phyloP scores from a whole-genome alignment of 495 filamentous ascomycete genomes.

The Emericellopsis terricola region DNA sequence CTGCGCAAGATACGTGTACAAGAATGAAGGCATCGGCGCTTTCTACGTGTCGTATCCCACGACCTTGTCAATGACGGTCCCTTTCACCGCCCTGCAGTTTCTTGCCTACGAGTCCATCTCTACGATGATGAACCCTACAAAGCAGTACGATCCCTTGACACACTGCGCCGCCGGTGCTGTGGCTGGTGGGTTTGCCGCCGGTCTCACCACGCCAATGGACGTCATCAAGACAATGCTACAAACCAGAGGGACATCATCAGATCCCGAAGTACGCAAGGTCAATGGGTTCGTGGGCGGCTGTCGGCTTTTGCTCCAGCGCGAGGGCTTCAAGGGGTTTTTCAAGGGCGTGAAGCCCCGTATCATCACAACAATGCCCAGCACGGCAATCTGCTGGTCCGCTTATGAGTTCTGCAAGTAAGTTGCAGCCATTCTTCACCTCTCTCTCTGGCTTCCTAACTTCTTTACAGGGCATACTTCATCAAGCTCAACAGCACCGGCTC shows the following conservation, averaged over 20 bases:
- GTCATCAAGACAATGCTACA: conserved; percentile 96
- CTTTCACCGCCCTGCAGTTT: conserved; percentile 92
- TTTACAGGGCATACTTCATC: conserved; percentile 36
- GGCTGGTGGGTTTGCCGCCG: conserved; percentile 85
- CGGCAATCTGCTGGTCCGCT: conserved; percentile 92
- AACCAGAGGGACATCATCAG: conserved; percentile 66
- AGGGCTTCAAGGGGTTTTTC: conserved; percentile 78
- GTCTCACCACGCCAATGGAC: conserved; percentile 85
- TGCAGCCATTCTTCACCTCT: neutral
- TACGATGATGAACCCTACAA: conserved; percentile 73
- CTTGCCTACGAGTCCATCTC: conserved; percentile 94
- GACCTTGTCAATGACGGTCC: conserved; percentile 94
- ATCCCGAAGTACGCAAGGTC: conserved; percentile 68
- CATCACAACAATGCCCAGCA: conserved; percentile 94
- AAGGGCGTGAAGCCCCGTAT: conserved; percentile 82
- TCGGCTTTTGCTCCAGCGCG: conserved; percentile 62
- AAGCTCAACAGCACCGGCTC: conserved; percentile 20
- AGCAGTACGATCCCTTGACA: conserved; percentile 74
- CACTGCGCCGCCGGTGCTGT: conserved; percentile 85
- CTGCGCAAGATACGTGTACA: conserved; percentile 76
- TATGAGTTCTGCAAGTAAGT: conserved; percentile 40
- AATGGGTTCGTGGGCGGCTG: conserved; percentile 71
- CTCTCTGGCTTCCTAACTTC: neutral
- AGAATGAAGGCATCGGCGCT: conserved; percentile 68
- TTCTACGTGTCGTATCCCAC: conserved; percentile 99